Percentiles rank a stretch among this genome's conserved stretches.
Evolutionary conservation across 345 rosid species (phyloP).

Genomic region (Cardiospermum halicacabum): DNA sequence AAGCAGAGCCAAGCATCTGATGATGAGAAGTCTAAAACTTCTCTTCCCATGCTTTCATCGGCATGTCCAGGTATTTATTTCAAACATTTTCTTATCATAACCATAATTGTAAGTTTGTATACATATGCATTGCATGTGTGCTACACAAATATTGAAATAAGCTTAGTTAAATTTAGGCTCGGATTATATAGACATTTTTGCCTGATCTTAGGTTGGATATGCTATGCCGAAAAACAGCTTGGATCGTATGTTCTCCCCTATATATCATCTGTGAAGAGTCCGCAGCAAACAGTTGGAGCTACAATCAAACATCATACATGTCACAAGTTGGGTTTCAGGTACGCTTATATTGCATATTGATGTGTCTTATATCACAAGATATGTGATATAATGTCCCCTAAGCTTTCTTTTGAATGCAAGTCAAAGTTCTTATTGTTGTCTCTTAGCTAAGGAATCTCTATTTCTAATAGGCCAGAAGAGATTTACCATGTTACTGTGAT

Average conservation of each 20-base stretch:
- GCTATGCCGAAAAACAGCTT: conserved; percentile 92
- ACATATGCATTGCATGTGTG: neutral
- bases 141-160: neutral
- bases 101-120: neutral
- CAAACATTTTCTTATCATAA: neutral
- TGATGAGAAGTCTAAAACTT: conserved; percentile 30
- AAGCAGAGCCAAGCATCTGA: conserved; percentile 38
- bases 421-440: neutral
- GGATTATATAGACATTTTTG: conserved; percentile 5
- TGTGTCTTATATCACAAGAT: neutral
- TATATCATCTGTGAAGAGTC: conserved; percentile 90
- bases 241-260: conserved; percentile 84
- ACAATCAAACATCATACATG: conserved; percentile 61
- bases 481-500: conserved; percentile 90
- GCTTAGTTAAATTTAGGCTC: too few relatives aligned
- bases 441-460: conserved; percentile 2
- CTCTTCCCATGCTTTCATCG: conserved; percentile 80
- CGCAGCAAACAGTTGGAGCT: conserved; percentile 90
- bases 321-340: conserved; percentile 75
- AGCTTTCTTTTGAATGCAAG: neutral
- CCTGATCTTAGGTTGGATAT: conserved; percentile 80
- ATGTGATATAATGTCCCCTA: neutral
- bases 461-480: conserved; percentile 62
- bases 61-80: conserved; percentile 80
- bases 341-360: conserved; percentile 2